Conservation (phyloP, 106 monocot genomes). For the Acanthochlamys bracteata region DNA sequence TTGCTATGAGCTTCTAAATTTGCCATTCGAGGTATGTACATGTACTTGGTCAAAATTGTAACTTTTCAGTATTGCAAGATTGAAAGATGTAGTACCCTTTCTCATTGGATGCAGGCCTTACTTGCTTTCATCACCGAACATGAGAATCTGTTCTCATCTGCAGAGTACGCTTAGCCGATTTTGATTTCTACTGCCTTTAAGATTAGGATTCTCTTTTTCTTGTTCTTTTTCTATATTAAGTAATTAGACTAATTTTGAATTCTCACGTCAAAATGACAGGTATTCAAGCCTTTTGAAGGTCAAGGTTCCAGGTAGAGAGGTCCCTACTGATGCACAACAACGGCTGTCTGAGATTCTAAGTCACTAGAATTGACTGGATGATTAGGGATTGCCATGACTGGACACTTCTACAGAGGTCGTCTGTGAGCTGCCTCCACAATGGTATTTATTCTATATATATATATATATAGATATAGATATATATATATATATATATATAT, state of each 20-base stretch:
- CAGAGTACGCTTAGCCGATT: conserved; percentile 39
- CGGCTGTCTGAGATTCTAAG: conserved; percentile 42
- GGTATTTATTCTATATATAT: too few species aligned
- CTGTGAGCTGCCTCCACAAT: too few species aligned
- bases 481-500: too few species aligned
- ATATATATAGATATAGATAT: too few species aligned
- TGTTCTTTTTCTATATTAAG: background rate
- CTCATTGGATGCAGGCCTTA: conserved; percentile 46
- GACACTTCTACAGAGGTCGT: too few species aligned
- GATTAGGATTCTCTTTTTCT: background rate
- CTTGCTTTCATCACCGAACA: conserved; percentile 86
- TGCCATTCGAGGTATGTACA: conserved; percentile 71
- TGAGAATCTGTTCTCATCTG: conserved; percentile 49
- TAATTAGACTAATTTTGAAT: too few species aligned
- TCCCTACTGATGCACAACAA: conserved; percentile 66
- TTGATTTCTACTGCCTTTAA: background rate
- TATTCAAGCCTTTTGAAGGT: conserved; percentile 64
- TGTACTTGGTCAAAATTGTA: background rate
- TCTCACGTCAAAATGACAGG: conserved; percentile 19
- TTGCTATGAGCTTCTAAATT: conserved; percentile 86
- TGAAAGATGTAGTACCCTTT: background rate
- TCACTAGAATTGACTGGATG: conserved; percentile 7
- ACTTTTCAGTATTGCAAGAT: background rate
- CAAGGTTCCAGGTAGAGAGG: conserved; percentile 80
- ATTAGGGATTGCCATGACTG: too few species aligned